phyloP scores from a whole-genome alignment of 2,329 filamentous ascomycete species.

The Leptodontidium sp. region DNA sequence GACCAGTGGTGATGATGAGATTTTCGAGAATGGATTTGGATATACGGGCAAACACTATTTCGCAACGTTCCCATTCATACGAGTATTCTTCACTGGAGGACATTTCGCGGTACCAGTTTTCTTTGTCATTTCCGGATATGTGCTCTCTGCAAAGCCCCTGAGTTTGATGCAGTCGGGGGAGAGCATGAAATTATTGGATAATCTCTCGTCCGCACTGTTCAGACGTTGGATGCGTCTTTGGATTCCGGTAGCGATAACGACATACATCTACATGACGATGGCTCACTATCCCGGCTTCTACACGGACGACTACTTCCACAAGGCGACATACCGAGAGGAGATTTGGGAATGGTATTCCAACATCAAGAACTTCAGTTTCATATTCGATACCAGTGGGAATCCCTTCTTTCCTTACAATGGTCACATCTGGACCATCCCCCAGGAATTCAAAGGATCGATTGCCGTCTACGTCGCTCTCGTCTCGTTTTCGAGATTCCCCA shows the following conservation, averaged over 20 bases:
- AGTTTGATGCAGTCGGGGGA: conserved; percentile 50
- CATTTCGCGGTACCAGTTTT: conserved; percentile 65
- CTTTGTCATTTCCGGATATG: conserved; percentile 60
- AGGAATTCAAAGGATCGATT: conserved; percentile 71
- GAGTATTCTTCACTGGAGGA: conserved; percentile 67
- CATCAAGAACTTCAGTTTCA: conserved; percentile 74
- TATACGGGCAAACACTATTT: conserved; percentile 47
- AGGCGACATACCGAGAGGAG: conserved; percentile 38
- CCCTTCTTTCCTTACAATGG: conserved; percentile 64
- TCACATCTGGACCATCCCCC: conserved; percentile 66
- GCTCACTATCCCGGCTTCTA: conserved; percentile 44
- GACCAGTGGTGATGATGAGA: conserved; percentile 21
- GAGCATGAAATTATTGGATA: conserved; percentile 48
- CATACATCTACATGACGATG: conserved; percentile 47
- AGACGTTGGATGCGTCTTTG: conserved; percentile 56
- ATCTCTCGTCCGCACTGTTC: conserved; percentile 56
- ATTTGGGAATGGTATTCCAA: conserved; percentile 52
- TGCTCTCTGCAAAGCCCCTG: conserved; percentile 54
- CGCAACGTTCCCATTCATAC: conserved; percentile 62
- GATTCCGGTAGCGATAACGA: conserved; percentile 54
- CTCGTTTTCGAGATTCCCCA: conserved; percentile 63
- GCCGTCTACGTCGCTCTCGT: conserved; percentile 63
- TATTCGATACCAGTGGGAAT: conserved; percentile 65
- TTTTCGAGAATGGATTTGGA: conserved; percentile 44
- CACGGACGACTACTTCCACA: conserved; percentile 32